Evolutionary conservation across 805 yeast species (phyloP), one percentile per base, ranked within the genome.

Genomic region (Yarrowia bubula): DNA sequence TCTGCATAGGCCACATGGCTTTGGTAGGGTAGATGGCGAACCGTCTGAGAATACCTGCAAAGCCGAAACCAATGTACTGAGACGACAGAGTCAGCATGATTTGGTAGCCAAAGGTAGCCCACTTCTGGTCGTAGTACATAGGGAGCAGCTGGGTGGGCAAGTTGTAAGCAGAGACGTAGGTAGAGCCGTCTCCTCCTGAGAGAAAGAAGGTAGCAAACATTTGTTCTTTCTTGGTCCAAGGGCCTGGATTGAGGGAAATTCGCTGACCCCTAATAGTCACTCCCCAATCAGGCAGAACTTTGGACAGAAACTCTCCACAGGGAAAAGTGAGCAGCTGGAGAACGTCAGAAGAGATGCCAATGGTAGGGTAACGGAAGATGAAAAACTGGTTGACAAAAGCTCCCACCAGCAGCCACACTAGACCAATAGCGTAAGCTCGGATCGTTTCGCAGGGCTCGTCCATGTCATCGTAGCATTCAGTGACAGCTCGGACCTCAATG

Each of bases 401-500:
- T 22, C 69, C 70, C 15, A 72, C 64, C 15, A 66, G 63, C 8
- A 67, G 69, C 70, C 70, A 70, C 35, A 78, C 50, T 15, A 77
- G 68, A 1, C 78, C 79, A 15, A 79, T 67, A 28, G 74, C 66
- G 66, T 78, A 78, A 10, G 79, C 71, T 69, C 82, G 71, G 50
- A 77, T 80, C 60, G 85, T 81, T 75, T 83, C 85, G 67, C 80
- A 80, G 1, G 80, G 80, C 28, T 77, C 66, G 22, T 68, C 62
- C 2, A 81, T 79, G 65, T 83, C 84, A 69, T 83, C 86, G 51
- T 68, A 75, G 1, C 83, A 80, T 41, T 80, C 82, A 7, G 82
- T 79, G n/a, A 86, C 82, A 22, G 89, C 83, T 73, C 90, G 79
- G 18, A 86, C 89, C 73, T 86, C 90, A 1, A 87, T 84, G 71